Base-by-base conservation (phyloP, 768 basidiomycete genomes). In the Roridomyces roridus region DNA sequence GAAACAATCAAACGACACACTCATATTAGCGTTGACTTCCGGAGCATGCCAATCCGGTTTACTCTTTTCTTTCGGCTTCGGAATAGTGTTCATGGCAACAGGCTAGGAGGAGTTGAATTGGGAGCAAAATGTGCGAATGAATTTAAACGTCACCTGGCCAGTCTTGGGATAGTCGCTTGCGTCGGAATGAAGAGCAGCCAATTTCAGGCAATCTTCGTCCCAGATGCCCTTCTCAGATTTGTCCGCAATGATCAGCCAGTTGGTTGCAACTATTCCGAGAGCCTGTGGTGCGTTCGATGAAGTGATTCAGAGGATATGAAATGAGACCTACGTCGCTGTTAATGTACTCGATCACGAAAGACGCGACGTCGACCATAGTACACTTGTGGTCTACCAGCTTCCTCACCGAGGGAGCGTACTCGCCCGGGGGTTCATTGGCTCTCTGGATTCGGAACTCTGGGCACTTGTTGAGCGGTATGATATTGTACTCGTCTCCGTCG, bases 301-400 rank as follows among this genome's bases (percentile, higher is more conserved):
- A 37, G 17, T 34, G 42, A n/a, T n/a, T n/a, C n/a, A n/a, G n/a
- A n/a, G n/a, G n/a, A n/a, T n/a, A n/a, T n/a, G n/a, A n/a, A 46
- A 34, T 25, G 29, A 25, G 44, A 44, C 81, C 56, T 60, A 85
- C 84, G 60, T 91, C 86, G 39, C 80, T 85, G 64, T 75, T 83
- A 54, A 90, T 86, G 56, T 85, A 90, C 52, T 90, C 85, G 48
- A 85, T 78, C 1, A 91, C 80, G 64, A 90, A 91, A 45, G 88
- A 82, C 0, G 83, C 85, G 10, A 91, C 81, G 66, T 90, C 88
- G 0, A 68, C 68, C 77, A 87, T 86, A 1, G 81, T 85, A 63
- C 84, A 82, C 2, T 75, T 77, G 1, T 73, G 73, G 29, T 77
- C 66, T 3, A 88, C 64, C 6, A 73, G 29, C 54, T 80, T 84